These are phyloP conservation scores for Pestalotiopsis sp. DNA, from an alignment of 2,329 filamentous ascomycete species.

Conservation along the genomic window DNA sequence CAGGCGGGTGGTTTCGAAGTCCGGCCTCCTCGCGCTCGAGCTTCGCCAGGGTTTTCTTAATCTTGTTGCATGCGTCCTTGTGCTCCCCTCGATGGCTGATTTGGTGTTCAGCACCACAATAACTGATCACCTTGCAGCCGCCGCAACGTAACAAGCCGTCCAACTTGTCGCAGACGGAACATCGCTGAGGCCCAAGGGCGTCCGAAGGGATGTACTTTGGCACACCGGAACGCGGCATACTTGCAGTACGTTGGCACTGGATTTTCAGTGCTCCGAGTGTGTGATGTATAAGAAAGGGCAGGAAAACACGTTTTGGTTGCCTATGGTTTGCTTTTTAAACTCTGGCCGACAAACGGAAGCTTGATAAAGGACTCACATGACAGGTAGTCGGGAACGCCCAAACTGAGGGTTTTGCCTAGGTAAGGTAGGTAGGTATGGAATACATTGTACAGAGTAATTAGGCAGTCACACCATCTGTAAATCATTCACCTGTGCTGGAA, in stretches of 20 bases:
- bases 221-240: background rate
- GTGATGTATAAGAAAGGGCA: background rate
- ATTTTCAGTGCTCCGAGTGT: background rate
- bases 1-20: slow-evolving; percentile 32
- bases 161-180: background rate
- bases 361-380: no score
- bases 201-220: background rate
- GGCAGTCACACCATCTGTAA: no score
- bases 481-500: no score
- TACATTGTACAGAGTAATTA: no score
- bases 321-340: background rate
- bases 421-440: no score
- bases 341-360: background rate
- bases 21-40: slow-evolving; percentile 35
- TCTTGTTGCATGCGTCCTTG: slow-evolving; percentile 37
- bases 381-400: no score
- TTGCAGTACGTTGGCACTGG: background rate
- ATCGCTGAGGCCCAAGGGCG: background rate
- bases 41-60: slow-evolving; percentile 30
- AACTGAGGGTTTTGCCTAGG: no score
- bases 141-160: slow-evolving; percentile 36
- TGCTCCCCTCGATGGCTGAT: slow-evolving; percentile 34
- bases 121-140: slow-evolving; percentile 41
- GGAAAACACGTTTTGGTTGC: background rate
- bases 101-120: slow-evolving; percentile 48